Conservation (phyloP, 257 asterid species). For the Rhazya stricta region DNA sequence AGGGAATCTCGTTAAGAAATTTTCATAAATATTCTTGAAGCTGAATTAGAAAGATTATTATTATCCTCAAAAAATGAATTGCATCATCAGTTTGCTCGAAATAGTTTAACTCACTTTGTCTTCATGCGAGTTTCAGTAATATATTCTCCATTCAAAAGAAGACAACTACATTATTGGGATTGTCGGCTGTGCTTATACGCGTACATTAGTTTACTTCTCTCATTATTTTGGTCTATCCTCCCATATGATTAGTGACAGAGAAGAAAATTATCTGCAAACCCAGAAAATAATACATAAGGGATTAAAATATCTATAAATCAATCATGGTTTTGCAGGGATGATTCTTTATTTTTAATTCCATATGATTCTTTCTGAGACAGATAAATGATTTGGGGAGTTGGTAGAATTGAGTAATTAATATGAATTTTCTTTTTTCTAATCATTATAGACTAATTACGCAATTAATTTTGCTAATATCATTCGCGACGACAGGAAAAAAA, state of each 20-base stretch:
- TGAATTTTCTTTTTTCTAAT: not conserved
- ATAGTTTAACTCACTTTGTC: constrained; percentile 18
- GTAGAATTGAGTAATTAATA: constrained; percentile 19
- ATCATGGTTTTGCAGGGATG: constrained; percentile 28
- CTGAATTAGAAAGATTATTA: not conserved
- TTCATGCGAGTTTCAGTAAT: constrained; percentile 2
- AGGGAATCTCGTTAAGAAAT: not conserved
- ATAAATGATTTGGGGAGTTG: constrained; percentile 27
- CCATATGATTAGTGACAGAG: constrained; percentile 29
- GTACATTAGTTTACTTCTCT: constrained; percentile 15
- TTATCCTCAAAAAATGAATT: not conserved
- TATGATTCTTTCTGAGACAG: constrained; percentile 23
- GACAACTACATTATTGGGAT: constrained; percentile 35
- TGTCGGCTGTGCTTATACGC: constrained; percentile 33
- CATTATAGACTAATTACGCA: not conserved
- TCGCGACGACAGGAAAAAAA: too few relatives aligned
- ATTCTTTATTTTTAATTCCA: constrained; percentile 19
- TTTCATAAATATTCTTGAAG: constrained; percentile 3
- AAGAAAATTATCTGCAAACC: constrained; percentile 1
- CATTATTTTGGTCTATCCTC: constrained; percentile 9
- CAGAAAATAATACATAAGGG: constrained; percentile 4
- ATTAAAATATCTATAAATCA: constrained; percentile 18
- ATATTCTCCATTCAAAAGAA: constrained; percentile 15
- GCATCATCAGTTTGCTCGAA: not conserved
- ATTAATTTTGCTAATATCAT: not conserved